Evolutionary conservation across 192 early-diverging fungal species (phyloP).

Genomic region (Allomyces macrogynus): DNA sequence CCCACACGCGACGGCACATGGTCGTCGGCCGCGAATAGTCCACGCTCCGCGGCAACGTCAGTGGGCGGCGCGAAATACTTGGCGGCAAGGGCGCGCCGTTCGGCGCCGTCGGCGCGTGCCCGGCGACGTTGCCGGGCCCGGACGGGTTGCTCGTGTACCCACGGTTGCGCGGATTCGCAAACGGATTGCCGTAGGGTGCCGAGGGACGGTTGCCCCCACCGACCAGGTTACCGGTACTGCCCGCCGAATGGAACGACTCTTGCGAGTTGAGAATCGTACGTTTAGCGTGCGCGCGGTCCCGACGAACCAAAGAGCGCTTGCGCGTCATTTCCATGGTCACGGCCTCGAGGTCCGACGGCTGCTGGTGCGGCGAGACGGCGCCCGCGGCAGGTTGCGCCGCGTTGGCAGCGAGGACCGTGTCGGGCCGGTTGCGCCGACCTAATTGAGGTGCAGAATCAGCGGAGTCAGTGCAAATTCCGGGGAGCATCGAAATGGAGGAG

Average conservation of each 20-base stretch:
- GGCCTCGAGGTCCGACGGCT: background rate
- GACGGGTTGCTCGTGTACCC: background rate
- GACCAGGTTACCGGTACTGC: background rate
- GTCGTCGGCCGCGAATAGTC: background rate
- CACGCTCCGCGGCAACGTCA: background rate
- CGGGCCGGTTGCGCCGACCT: background rate
- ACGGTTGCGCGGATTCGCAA: background rate
- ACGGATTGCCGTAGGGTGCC: background rate
- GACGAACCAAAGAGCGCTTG: background rate
- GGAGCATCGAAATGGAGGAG: no score
- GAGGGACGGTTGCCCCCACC: no score
- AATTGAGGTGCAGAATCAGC: background rate
- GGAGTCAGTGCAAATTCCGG: no score
- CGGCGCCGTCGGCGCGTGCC: background rate
- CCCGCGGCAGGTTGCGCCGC: background rate
- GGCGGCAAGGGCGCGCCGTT: background rate
- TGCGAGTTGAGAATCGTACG: background rate
- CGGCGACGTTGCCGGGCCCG: background rate
- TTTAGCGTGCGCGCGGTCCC: background rate
- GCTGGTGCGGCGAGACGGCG: background rate
- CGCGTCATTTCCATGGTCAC: background rate
- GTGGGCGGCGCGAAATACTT: background rate
- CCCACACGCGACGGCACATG: constrained; percentile 13
- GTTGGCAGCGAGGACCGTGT: no score
- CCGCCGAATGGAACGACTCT: background rate